These are phyloP conservation scores for Hanseniaspora valbyensis DNA, from an alignment of 805 yeast species.

Conservation along the genomic window DNA sequence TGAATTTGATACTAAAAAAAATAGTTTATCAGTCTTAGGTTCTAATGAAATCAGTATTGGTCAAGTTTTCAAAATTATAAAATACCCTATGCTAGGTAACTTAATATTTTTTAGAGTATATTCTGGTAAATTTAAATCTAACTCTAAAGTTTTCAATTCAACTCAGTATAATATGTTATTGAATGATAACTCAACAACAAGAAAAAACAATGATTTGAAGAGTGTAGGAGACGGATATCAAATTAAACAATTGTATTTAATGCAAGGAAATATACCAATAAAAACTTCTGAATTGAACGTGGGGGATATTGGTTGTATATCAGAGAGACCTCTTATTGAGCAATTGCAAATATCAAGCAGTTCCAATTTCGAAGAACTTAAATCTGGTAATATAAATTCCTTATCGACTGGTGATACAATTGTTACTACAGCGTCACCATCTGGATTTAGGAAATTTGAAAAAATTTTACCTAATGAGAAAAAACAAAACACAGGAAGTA, in stretches of 20 bases:
- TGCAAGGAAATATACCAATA: conserved; percentile 82
- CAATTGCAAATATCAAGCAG: conserved; percentile 45
- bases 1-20: conserved; percentile 31
- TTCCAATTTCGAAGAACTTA: conserved; percentile 12
- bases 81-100: conserved; percentile 72
- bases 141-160: conserved; percentile 54
- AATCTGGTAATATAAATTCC: conserved; percentile 23
- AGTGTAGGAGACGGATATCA: conserved; percentile 55
- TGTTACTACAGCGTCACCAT: conserved; percentile 31
- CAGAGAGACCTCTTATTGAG: conserved; percentile 21
- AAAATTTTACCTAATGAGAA: neutral
- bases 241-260: conserved; percentile 56
- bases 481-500: neutral
- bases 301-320: conserved; percentile 79
- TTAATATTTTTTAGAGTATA: conserved; percentile 83
- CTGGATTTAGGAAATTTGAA: neutral
- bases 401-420: conserved; percentile 88
- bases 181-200: neutral
- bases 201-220: neutral
- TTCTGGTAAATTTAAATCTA: conserved; percentile 60
- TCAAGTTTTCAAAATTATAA: conserved; percentile 81
- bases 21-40: conserved; percentile 44
- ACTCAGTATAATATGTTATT: conserved; percentile 25
- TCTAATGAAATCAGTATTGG: conserved; percentile 60
- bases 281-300: conserved; percentile 51